Conservation (phyloP, 176 grass and related monocot genomes). For the Aegilops speltoides region DNA sequence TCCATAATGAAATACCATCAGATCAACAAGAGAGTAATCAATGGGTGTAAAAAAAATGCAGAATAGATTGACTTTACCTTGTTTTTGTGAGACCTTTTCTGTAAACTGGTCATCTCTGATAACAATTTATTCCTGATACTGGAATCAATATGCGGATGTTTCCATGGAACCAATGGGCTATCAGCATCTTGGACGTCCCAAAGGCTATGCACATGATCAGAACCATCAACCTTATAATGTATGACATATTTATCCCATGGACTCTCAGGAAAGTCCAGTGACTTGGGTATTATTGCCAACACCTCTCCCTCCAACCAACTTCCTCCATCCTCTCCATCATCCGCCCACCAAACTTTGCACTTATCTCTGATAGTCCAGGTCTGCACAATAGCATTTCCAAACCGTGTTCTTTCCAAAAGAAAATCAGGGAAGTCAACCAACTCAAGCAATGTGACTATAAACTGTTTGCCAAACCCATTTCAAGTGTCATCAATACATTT, state of each 20-base stretch:
- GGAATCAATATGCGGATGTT: conserved; percentile 69
- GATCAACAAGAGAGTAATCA: no score
- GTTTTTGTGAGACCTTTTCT: no score
- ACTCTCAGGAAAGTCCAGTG: conserved; percentile 55
- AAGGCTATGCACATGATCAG: no score
- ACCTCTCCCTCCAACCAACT: conserved; percentile 91
- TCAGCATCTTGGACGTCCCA: conserved; percentile 35
- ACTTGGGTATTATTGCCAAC: conserved; percentile 27
- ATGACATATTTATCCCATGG: conserved; percentile 74
- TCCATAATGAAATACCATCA: no score
- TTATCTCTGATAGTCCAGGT: conserved; percentile 90
- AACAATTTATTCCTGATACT: conserved; percentile 29
- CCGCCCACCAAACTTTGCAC: conserved; percentile 65
- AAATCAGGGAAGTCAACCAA: conserved; percentile 70
- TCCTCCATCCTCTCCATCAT: conserved; percentile 56
- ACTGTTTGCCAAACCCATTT: no score
- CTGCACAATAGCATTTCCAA: conserved; percentile 60
- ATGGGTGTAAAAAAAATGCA: no score
- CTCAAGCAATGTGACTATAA: conserved; percentile 77
- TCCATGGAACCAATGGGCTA: conserved; percentile 70
- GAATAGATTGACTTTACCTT: no score
- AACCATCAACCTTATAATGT: no score
- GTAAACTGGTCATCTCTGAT: no score
- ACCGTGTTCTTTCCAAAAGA: conserved; percentile 85
- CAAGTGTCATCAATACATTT: no score